Evolutionary conservation across 2,329 filamentous ascomycete genomes (phyloP).

Genomic region (Fusarium nematophilum): DNA sequence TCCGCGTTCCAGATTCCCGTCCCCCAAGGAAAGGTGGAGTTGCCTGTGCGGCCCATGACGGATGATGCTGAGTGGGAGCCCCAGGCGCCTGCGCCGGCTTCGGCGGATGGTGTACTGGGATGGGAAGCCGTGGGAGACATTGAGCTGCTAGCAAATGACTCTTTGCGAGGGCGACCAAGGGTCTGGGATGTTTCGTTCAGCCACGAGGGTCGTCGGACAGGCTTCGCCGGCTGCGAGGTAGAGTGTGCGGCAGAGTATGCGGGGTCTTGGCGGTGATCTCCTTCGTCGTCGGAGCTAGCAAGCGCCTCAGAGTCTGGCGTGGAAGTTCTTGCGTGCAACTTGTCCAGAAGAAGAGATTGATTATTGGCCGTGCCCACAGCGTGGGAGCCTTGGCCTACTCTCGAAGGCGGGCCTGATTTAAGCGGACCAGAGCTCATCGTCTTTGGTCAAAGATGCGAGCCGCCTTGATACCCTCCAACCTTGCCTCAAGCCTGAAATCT

Average conservation of each 20-base stretch:
- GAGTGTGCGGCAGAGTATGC: constrained; percentile 54
- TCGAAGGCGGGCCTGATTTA: constrained; percentile 63
- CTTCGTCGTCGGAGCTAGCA: constrained; percentile 94
- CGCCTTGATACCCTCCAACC: constrained; percentile 22
- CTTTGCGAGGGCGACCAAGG: constrained; percentile 74
- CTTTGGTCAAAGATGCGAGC: constrained; percentile 19
- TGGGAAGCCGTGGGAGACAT: constrained; percentile 85
- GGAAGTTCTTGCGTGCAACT: constrained; percentile 80
- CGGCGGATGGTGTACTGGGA: constrained; percentile 80
- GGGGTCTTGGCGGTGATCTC: constrained; percentile 71
- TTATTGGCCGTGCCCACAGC: constrained; percentile 64
- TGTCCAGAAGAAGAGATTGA: constrained; percentile 77
- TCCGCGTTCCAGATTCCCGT: constrained; percentile 86
- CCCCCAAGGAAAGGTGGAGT: constrained; percentile 75
- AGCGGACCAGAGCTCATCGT: constrained; percentile 64
- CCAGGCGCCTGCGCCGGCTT: constrained; percentile 66
- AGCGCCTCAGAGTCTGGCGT: constrained; percentile 95
- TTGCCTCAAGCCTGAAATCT: not conserved
- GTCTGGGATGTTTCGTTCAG: constrained; percentile 82
- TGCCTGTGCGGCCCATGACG: constrained; percentile 61
- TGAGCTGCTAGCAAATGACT: constrained; percentile 79
- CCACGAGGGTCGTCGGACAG: constrained; percentile 82
- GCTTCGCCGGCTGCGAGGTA: constrained; percentile 64
- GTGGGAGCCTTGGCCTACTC: constrained; percentile 61
- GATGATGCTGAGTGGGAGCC: constrained; percentile 62